Evolutionary conservation across 2,329 filamentous ascomycete species (phyloP), one percentile per base, ranked within the genome.

Genomic region (Colletotrichum sp.): DNA sequence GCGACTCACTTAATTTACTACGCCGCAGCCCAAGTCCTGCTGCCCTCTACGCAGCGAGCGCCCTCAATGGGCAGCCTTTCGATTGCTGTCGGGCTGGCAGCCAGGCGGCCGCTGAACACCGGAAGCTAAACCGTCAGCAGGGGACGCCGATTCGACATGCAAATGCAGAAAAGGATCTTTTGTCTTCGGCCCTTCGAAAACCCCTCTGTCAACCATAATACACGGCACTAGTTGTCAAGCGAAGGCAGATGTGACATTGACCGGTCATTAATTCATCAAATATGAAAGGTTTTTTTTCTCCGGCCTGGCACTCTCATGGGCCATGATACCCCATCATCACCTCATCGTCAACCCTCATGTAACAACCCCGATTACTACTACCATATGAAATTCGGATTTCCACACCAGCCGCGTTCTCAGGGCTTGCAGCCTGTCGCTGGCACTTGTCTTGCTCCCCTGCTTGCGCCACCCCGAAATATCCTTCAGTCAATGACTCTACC

Each of bases 121-220:
- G 60, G 21, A 36, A 38, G 36, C 63, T n/a, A 16, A 52, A 24
- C 21, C n/a, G 10, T 28, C 55, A 30, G 2, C 38, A 66, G 64
- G 64, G 64, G 38, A 65, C 61, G 36, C 26, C 61, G 15, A 65
- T 32, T 55, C 48, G 36, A 43, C 57, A 18, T 36, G 26, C 58
- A 52, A 30, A 67, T 73, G 61, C 67, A 67, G 28, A 38, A 75
- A 75, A 75, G 12, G 73, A 75, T 75, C 73, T 75, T 75, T 73
- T 73, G 70, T 73, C 32, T 24, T 57, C 64, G 64, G 69, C 64
- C 70, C 70, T 68, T 73, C 65, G 26, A 75, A 48, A 65, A 73
- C 58, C 64, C 24, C 28, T 16, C 64, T 5, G 7, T 48, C 21
- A 32, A 32, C 30, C 63, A 68, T 63, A 34, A 66, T 73, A 34